phyloP scores from a whole-genome alignment of 371 early-diverging fungal species.

The Mucor piriformis region DNA sequence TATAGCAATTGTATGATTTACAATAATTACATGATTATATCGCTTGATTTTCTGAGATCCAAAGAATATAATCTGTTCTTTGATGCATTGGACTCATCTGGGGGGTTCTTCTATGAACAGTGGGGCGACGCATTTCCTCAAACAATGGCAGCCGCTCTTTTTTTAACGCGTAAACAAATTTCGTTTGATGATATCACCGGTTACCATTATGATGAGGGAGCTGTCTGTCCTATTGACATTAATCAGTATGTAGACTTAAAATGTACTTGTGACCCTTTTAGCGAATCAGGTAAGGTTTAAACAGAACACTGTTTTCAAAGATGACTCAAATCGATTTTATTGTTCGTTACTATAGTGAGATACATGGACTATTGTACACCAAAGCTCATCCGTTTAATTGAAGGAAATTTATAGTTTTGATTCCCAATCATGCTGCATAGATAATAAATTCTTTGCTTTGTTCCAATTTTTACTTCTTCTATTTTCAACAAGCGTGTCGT shows the following conservation, averaged over 20 bases:
- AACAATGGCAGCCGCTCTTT: conserved; percentile 81
- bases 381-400: neutral
- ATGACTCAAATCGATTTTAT: too few relatives aligned
- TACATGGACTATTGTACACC: conserved; percentile 6
- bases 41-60: conserved; percentile 36
- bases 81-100: conserved; percentile 72
- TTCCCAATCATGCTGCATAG: conserved; percentile 5
- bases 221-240: conserved; percentile 8
- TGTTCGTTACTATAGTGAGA: neutral
- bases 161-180: conserved; percentile 49
- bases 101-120: conserved; percentile 93
- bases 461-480: conserved; percentile 29
- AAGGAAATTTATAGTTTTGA: neutral
- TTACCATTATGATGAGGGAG: neutral
- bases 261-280: conserved; percentile 8
- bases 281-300: conserved; percentile 2
- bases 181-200: neutral
- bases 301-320: too few relatives aligned
- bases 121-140: conserved; percentile 60
- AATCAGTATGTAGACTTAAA: neutral
- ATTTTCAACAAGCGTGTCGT: conserved; percentile 22
- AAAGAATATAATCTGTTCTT: conserved; percentile 77
- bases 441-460: conserved; percentile 25
- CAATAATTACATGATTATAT: conserved; percentile 48
- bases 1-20: conserved; percentile 79